A percentile compares a stretch with the other conserved stretches of the same genome.
Evolutionary conservation across 495 filamentous ascomycete genomes (phyloP).

Genomic region (Halenospora varia): DNA sequence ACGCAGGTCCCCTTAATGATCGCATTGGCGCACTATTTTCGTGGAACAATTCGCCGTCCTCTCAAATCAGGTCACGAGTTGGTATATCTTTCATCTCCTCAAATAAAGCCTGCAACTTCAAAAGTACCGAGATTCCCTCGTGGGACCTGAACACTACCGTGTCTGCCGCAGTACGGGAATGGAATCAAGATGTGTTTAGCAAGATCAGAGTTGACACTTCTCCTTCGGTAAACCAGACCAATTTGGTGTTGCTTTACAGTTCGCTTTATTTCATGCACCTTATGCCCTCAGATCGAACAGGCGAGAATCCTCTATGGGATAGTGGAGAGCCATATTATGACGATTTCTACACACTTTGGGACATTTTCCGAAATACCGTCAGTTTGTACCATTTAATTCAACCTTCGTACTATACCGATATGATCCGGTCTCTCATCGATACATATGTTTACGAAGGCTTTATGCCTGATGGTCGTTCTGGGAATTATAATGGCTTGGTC

Average conservation of each 20-base stretch:
- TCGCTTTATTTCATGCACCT: slow-evolving; percentile 63
- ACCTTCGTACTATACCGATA: slow-evolving; percentile 55
- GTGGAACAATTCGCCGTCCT: slow-evolving; percentile 16
- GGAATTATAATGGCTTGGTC: slow-evolving; percentile 62
- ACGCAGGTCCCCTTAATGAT: slow-evolving; percentile 2
- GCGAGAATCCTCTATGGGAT: slow-evolving; percentile 70
- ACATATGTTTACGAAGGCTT: slow-evolving; percentile 66
- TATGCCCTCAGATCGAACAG: slow-evolving; percentile 72
- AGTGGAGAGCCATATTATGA: slow-evolving; percentile 73
- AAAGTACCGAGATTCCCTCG: slow-evolving; percentile 59
- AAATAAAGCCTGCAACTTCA: slow-evolving; percentile 59
- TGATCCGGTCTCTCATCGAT: slow-evolving; percentile 66
- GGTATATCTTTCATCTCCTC: slow-evolving; percentile 66
- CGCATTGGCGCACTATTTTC: slow-evolving; percentile 35
- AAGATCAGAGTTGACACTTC: not conserved
- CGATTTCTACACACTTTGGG: slow-evolving; percentile 64
- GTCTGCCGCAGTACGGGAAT: slow-evolving; percentile 47
- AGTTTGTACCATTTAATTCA: slow-evolving; percentile 64
- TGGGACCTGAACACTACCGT: slow-evolving; percentile 57
- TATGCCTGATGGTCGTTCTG: slow-evolving; percentile 61
- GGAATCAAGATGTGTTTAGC: slow-evolving; percentile 30
- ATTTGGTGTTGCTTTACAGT: slow-evolving; percentile 1
- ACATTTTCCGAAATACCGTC: slow-evolving; percentile 65
- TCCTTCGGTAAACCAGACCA: not conserved
- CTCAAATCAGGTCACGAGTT: slow-evolving; percentile 27